A percentile compares a stretch with the other conserved stretches of the same genome.
Conservation (phyloP, 495 filamentous ascomycete species). For the Hyaloscypha hepaticicola region DNA sequence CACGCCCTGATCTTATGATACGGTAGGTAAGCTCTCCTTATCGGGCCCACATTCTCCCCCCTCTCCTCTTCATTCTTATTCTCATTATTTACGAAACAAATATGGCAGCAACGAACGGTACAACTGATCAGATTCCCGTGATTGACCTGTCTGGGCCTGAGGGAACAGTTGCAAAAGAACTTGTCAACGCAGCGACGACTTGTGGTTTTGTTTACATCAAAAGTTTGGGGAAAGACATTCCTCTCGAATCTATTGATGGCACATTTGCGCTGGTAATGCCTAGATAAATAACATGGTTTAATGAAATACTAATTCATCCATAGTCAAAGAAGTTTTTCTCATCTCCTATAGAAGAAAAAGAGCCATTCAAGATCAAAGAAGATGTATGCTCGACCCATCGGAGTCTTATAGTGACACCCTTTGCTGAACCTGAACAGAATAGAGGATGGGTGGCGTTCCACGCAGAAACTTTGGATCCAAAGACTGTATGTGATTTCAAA, state of each 20-base stretch:
- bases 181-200: constrained; percentile 76
- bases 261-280: constrained; percentile 69
- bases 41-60: background rate
- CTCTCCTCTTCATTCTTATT: background rate
- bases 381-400: constrained; percentile 43
- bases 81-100: constrained; percentile 26
- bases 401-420: background rate
- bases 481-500: constrained; percentile 52
- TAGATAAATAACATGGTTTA: background rate
- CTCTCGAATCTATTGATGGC: constrained; percentile 59
- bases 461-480: constrained; percentile 81
- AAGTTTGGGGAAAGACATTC: constrained; percentile 67
- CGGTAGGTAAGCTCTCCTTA: background rate
- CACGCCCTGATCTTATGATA: background rate
- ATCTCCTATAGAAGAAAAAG: constrained; percentile 69
- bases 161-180: constrained; percentile 61
- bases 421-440: constrained; percentile 53
- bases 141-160: constrained; percentile 70
- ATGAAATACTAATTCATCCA: background rate
- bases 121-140: constrained; percentile 58
- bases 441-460: constrained; percentile 89
- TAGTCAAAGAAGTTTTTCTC: constrained; percentile 80
- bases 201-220: constrained; percentile 91
- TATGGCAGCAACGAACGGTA: constrained; percentile 44
- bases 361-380: constrained; percentile 65